Percentiles rank a stretch among this genome's conserved stretches.
Evolutionary conservation across 345 rosid genomes (phyloP).

Genomic region (Capsella bursapastoris): DNA sequence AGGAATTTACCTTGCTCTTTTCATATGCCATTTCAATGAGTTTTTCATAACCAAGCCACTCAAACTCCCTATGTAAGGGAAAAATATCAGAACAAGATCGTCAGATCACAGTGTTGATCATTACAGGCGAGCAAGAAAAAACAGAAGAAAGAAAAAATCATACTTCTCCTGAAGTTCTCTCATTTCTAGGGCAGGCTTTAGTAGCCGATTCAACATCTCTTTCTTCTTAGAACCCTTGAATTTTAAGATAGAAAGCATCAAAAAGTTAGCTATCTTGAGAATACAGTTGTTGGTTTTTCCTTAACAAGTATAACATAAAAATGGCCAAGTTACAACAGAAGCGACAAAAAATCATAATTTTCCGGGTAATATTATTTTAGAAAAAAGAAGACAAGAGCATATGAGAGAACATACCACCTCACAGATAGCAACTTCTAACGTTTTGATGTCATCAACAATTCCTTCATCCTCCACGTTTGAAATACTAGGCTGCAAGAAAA

Average conservation of each 20-base stretch:
- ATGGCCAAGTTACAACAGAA: conserved; percentile 14
- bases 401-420: conserved; percentile 67
- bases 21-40: conserved; percentile 84
- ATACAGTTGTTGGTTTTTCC: neutral
- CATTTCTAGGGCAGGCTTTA: conserved; percentile 63
- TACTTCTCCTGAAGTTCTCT: conserved; percentile 81
- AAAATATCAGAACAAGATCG: conserved; percentile 14
- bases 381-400: neutral
- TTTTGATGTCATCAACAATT: conserved; percentile 60
- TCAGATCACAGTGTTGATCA: conserved; percentile 33
- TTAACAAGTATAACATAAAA: conserved; percentile 1
- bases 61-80: conserved; percentile 64
- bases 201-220: conserved; percentile 60
- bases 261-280: conserved; percentile 34
- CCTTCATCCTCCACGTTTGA: conserved; percentile 63
- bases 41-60: conserved; percentile 70
- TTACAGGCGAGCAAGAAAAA: conserved; percentile 23
- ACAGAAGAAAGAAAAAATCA: conserved; percentile 33
- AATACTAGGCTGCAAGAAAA: conserved; percentile 55
- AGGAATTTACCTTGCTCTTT: conserved; percentile 69
- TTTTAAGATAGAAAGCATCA: conserved; percentile 31
- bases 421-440: conserved; percentile 63
- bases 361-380: neutral
- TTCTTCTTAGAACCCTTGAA: conserved; percentile 76
- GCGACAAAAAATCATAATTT: neutral